phyloP scores from a whole-genome alignment of 352 stramenopile genomes.

The Pythium brachiatum region DNA sequence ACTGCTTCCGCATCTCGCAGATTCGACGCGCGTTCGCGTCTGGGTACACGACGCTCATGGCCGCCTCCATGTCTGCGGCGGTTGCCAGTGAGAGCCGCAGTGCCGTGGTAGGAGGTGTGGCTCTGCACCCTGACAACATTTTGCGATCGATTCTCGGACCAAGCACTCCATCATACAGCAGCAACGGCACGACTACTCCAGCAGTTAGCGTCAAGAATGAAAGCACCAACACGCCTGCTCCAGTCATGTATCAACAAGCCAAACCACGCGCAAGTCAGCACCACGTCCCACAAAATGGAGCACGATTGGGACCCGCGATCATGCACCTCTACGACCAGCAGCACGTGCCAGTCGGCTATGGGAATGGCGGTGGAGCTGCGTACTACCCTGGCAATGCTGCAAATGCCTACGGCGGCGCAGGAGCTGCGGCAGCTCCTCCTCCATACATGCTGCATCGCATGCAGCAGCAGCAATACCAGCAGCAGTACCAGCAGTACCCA shows the following conservation, averaged over 20 bases:
- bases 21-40: conserved; percentile 77
- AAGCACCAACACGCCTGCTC: not conserved
- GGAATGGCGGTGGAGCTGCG: not conserved
- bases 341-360: not conserved
- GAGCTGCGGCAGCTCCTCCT: not conserved
- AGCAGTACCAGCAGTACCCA: conserved; percentile 22
- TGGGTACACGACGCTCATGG: conserved; percentile 68
- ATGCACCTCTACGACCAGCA: conserved; percentile 21
- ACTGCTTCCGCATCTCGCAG: conserved; percentile 94
- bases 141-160: conserved; percentile 65
- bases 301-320: not conserved
- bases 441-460: conserved; percentile 26
- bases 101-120: conserved; percentile 57
- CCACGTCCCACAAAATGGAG: not conserved
- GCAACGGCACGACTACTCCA: not conserved
- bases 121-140: conserved; percentile 77
- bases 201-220: conserved; percentile 5
- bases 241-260: conserved; percentile 3
- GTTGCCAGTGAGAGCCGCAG: conserved; percentile 61
- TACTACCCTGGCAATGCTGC: conserved; percentile 11
- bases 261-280: conserved; percentile 8
- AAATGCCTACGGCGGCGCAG: not conserved
- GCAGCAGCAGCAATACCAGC: conserved; percentile 17
- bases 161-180: conserved; percentile 41
- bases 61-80: conserved; percentile 46